Percentiles rank a stretch among this genome's conserved stretches.
phyloP scores from a whole-genome alignment of 805 yeast species.

The Ogataea haglerorum region DNA sequence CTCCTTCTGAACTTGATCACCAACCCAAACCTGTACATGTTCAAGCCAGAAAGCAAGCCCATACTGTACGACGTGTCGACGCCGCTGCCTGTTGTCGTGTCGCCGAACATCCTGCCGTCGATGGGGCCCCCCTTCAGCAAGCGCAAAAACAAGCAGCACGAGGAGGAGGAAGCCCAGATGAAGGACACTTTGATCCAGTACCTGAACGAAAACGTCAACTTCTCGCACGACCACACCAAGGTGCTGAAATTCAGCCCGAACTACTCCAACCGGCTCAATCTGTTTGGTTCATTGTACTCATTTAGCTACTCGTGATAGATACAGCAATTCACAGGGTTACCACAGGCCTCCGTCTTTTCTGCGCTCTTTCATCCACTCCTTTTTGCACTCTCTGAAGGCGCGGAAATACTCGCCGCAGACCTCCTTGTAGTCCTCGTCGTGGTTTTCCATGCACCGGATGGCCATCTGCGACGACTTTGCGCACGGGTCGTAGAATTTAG shows the following conservation, averaged over 20 bases:
- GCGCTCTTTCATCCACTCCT: slow-evolving; percentile 54
- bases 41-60: slow-evolving; percentile 6
- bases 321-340: slow-evolving; percentile 14
- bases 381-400: slow-evolving; percentile 90
- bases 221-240: slow-evolving; percentile 21
- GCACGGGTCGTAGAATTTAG: slow-evolving; percentile 91
- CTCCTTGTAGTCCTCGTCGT: slow-evolving; percentile 63
- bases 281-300: slow-evolving; percentile 25
- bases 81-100: slow-evolving; percentile 10
- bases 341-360: slow-evolving; percentile 33
- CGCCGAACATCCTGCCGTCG: slow-evolving; percentile 11
- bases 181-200: slow-evolving; percentile 21
- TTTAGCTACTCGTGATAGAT: slow-evolving; percentile 21
- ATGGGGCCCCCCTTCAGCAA: slow-evolving; percentile 6
- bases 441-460: slow-evolving; percentile 74
- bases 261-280: slow-evolving; percentile 13
- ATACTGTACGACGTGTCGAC: slow-evolving; percentile 12
- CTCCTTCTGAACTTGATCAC: slow-evolving; percentile 26
- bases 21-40: slow-evolving; percentile 21
- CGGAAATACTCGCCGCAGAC: slow-evolving; percentile 79
- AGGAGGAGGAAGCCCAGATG: slow-evolving; percentile 14
- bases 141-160: slow-evolving; percentile 16
- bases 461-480: slow-evolving; percentile 87
- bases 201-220: slow-evolving; percentile 24
- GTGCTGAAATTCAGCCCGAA: slow-evolving; percentile 24